Conservation (phyloP, 495 filamentous ascomycete species). For the Glonium stellatum region DNA sequence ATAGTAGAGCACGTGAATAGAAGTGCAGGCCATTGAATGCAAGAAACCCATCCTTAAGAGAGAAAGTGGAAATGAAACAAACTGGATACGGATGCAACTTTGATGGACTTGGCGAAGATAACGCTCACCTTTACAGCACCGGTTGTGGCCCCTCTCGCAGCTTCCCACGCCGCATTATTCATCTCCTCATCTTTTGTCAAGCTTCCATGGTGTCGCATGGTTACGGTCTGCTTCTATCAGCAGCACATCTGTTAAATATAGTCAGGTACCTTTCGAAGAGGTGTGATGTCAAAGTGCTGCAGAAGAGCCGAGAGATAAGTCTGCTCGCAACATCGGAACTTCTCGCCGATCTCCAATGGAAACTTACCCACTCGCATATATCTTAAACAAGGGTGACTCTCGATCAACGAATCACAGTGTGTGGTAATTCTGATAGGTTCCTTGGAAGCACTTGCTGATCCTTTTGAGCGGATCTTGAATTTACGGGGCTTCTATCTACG, state of each 20-base stretch:
- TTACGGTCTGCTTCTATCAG: not conserved
- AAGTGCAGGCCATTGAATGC: not conserved
- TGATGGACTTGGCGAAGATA: no score
- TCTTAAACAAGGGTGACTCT: no score
- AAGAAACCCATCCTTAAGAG: not conserved
- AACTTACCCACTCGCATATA: not conserved
- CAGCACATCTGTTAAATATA: not conserved
- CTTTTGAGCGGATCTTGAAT: not conserved
- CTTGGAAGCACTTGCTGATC: no score
- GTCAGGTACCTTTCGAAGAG: not conserved
- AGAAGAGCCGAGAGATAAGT: not conserved
- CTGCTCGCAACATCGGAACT: not conserved
- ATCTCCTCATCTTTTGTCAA: constrained; percentile 46
- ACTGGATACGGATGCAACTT: not conserved
- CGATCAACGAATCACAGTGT: not conserved
- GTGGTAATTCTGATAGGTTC: no score
- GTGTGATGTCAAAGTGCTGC: constrained; percentile 9
- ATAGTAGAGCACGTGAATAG: not conserved
- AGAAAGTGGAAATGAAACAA: not conserved
- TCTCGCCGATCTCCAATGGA: constrained; percentile 1
- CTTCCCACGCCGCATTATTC: constrained; percentile 55
- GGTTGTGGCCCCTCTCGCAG: constrained; percentile 49
- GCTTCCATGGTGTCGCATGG: constrained; percentile 31
- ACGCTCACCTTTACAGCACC: constrained; percentile 52
- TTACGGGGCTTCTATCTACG: not conserved